phyloP scores from a whole-genome alignment of 2,329 filamentous ascomycete genomes.

The Conoideocrella luteorostrata region DNA sequence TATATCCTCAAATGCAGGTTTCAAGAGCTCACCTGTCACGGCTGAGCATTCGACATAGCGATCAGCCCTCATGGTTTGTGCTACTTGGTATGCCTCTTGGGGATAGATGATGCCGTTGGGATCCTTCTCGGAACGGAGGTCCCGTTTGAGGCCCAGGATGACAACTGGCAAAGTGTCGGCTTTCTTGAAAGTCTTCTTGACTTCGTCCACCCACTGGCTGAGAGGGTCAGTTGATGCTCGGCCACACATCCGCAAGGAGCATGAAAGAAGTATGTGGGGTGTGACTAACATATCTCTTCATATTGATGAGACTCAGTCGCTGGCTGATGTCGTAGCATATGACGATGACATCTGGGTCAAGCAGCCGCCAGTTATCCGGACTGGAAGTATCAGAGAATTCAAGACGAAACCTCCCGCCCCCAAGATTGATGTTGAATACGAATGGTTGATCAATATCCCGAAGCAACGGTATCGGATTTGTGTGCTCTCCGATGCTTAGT shows the following conservation, averaged over 20 bases:
- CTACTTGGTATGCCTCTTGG: conserved; percentile 50
- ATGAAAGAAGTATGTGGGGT: not conserved
- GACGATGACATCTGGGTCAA: conserved; percentile 51
- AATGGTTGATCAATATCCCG: conserved; percentile 56
- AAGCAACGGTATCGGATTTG: conserved; percentile 40
- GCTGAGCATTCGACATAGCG: conserved; percentile 60
- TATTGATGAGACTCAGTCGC: conserved; percentile 50
- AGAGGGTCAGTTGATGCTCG: not conserved
- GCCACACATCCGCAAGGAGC: conserved; percentile 9
- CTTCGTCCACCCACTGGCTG: conserved; percentile 51
- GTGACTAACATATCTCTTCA: conserved; percentile 46
- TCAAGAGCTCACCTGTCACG: conserved; percentile 51
- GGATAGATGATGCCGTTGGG: conserved; percentile 56
- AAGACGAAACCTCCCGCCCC: conserved; percentile 38
- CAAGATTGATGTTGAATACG: conserved; percentile 45
- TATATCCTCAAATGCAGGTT: conserved; percentile 54
- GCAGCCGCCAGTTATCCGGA: conserved; percentile 52
- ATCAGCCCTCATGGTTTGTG: conserved; percentile 54
- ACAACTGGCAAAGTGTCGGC: conserved; percentile 47
- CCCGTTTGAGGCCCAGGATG: conserved; percentile 54
- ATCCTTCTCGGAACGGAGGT: conserved; percentile 50
- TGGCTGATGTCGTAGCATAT: conserved; percentile 58
- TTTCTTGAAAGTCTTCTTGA: conserved; percentile 40
- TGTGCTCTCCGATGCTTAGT: conserved; percentile 40
- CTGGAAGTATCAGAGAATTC: conserved; percentile 55